A percentile compares a stretch with the other conserved stretches of the same genome.
Conservation (phyloP, 1,139 yeast species). For the Meyerozyma guilliermondii region DNA sequence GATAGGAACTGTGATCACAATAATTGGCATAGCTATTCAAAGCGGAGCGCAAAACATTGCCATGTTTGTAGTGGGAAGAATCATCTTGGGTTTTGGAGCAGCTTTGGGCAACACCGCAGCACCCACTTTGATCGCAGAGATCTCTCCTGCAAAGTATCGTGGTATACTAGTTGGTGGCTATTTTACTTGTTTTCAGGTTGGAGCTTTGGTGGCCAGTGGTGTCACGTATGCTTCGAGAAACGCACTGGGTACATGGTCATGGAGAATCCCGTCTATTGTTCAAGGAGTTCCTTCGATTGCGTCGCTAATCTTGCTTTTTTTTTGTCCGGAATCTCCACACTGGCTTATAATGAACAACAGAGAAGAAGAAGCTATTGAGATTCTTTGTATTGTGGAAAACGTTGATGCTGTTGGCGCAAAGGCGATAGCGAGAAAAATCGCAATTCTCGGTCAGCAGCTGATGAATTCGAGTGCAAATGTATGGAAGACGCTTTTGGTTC, state of each 20-base stretch:
- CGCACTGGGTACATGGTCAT: slow-evolving; percentile 12
- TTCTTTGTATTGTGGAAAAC: slow-evolving; percentile 2
- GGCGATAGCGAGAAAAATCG: neutral
- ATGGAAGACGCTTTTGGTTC: neutral
- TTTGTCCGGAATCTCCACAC: slow-evolving; percentile 14
- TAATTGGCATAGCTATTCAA: slow-evolving; percentile 13
- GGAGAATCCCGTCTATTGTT: slow-evolving; percentile 15
- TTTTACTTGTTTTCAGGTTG: slow-evolving; percentile 8
- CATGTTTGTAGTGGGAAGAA: slow-evolving; percentile 14
- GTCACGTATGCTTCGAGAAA: slow-evolving; percentile 11
- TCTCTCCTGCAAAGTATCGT: slow-evolving; percentile 7
- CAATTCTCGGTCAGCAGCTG: neutral
- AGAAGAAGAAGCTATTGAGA: slow-evolving; percentile 8
- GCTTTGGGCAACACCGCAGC: slow-evolving; percentile 8
- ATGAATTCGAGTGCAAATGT: neutral
- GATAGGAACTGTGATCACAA: slow-evolving; percentile 7
- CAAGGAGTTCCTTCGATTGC: slow-evolving; percentile 10
- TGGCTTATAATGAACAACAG: slow-evolving; percentile 9
- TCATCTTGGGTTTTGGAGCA: slow-evolving; percentile 13
- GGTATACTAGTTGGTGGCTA: neutral
- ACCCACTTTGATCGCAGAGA: slow-evolving; percentile 13
- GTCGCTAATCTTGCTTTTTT: slow-evolving; percentile 9
- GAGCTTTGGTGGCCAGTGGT: slow-evolving; percentile 5
- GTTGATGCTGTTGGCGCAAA: neutral
- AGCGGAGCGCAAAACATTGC: slow-evolving; percentile 13